Evolutionary conservation across 768 basidiomycete species (phyloP).

Genomic region (Hemileccinum rubropunctum): DNA sequence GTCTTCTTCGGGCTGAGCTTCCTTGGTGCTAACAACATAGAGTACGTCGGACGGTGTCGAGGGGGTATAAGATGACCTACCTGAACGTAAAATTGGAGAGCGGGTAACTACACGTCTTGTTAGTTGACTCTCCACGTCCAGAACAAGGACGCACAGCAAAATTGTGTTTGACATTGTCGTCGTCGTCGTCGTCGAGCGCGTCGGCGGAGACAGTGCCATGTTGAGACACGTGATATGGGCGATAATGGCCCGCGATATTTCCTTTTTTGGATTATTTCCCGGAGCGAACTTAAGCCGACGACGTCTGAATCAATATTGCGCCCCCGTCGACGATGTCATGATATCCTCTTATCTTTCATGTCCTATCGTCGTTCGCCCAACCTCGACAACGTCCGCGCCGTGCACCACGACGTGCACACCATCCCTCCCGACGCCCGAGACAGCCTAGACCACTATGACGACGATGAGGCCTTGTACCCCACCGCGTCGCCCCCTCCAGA

Average conservation of each 20-base stretch:
- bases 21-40: conserved; percentile 70
- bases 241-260: conserved; percentile 3
- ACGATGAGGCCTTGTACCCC: conserved; percentile 12
- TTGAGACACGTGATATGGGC: conserved; percentile 18
- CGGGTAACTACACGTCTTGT: conserved; percentile 54
- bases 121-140: neutral
- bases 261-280: conserved; percentile 2
- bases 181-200: conserved; percentile 20
- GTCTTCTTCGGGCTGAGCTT: conserved; percentile 96
- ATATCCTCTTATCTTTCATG: conserved; percentile 8
- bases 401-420: neutral
- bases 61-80: conserved; percentile 33
- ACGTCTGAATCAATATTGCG: neutral
- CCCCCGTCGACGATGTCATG: conserved; percentile 1
- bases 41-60: conserved; percentile 9
- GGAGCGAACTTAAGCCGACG: neutral
- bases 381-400: neutral
- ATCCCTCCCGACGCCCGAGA: neutral
- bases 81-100: conserved; percentile 93
- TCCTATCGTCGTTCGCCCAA: neutral
- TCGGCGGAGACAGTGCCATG: conserved; percentile 6
- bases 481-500: conserved; percentile 28
- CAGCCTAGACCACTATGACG: conserved; percentile 3
- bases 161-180: conserved; percentile 51
- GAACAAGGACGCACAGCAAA: conserved; percentile 37